Base-by-base conservation (phyloP, 805 yeast species). In the Starmerella vitae region DNA sequence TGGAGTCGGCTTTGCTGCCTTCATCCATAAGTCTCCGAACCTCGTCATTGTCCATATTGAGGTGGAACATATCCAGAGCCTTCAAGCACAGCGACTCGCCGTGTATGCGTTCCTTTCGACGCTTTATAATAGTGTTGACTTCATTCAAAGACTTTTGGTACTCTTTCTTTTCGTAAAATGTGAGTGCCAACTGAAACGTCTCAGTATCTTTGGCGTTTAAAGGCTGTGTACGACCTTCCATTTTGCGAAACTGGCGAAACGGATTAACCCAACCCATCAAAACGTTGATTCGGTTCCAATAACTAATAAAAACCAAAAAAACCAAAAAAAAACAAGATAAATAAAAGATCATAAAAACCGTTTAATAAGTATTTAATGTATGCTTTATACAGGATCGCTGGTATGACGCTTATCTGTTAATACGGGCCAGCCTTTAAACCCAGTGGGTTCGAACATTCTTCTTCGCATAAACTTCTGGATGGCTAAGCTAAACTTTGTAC, bases 11-110 rank as follows among this genome's bases (percentile, higher is more conserved):
- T 25, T 65, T 63, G 19, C 76, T 47, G 0, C 93, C 93, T 52
- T 71, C 73, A 29, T 60, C 49, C 37, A 85, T 71, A 50, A 72
- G 71, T 13, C 22, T 19, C 4, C 6, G 37, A 1, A 26, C 36
- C 29, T 33, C 37, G 24, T 33, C 44, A 1, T 63, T 62, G 42
- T 67, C 65, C 50, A 74, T 75, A 37, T 76, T 74, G 34, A 72
- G 52, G 47, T 71, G 70, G 54, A 67, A 66, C 45, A 77, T 61
- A 41, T 74, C 63, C 38, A 93, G 66, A 2, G 93, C 97, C 60
- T 88, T 88, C 52, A 91, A 66, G 3, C 94, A 83, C 39, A 81
- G 62, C 3, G 93, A 74, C 53, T 83, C 93, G 20, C 85, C 78
- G 58, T 82, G 85, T 17, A 38, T 25, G 24, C 35, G 20, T 36